phyloP scores from a whole-genome alignment of 192 early-diverging fungal species.

The Coemansia sp. region DNA sequence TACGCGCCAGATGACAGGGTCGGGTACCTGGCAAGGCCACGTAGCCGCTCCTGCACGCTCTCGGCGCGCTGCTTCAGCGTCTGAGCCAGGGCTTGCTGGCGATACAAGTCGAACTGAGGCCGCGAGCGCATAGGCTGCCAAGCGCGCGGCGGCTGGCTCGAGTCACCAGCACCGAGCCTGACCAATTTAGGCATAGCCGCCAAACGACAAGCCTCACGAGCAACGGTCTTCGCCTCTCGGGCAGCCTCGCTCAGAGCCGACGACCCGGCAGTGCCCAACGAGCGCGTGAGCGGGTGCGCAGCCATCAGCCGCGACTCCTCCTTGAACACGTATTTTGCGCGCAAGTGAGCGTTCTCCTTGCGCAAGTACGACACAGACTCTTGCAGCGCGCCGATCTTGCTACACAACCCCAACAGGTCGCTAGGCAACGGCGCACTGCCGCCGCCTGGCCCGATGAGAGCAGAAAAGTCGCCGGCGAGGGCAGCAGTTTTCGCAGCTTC shows the following conservation, averaged over 20 bases:
- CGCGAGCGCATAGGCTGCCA: constrained; percentile 42
- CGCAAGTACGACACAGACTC: constrained; percentile 76
- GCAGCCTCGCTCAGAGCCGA: constrained; percentile 18
- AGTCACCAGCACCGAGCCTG: constrained; percentile 5
- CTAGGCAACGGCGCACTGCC: constrained; percentile 22
- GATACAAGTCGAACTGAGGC: constrained; percentile 51
- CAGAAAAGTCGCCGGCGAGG: constrained; percentile 13
- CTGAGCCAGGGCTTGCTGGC: constrained; percentile 51
- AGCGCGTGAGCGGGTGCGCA: constrained; percentile 3
- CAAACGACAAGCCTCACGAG: constrained; percentile 40
- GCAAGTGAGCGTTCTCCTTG: constrained; percentile 81
- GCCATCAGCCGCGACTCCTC: constrained; percentile 12
- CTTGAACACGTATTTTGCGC: constrained; percentile 53
- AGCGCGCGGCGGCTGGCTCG: not conserved
- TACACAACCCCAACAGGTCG: constrained; percentile 62
- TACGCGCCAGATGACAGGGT: constrained; percentile 1
- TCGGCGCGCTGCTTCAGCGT: constrained; percentile 44
- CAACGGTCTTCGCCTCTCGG: constrained; percentile 28
- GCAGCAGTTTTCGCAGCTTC: constrained; percentile 24
- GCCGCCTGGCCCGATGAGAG: constrained; percentile 10
- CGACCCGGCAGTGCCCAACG: not conserved
- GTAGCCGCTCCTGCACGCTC: constrained; percentile 42
- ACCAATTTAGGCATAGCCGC: constrained; percentile 47
- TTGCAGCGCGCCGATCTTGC: constrained; percentile 59
- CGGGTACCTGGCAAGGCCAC: constrained; percentile 15